A percentile compares a stretch with the other conserved stretches of the same genome.
phyloP scores from a whole-genome alignment of 2,329 filamentous ascomycete species.

The Fusarium sp. region DNA sequence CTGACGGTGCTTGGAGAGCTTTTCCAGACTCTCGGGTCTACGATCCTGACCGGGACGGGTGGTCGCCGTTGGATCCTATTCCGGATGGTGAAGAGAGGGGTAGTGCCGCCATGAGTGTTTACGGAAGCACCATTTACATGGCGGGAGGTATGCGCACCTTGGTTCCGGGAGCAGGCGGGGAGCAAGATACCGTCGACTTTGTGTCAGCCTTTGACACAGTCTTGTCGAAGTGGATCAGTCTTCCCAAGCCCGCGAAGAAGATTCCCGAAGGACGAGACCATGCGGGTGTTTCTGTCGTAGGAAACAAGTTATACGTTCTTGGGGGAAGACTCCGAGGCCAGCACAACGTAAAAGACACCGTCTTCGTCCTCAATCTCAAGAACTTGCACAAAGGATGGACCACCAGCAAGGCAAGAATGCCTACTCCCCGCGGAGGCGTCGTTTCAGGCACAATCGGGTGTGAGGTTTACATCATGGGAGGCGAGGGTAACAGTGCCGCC shows the following conservation, averaged over 20 bases:
- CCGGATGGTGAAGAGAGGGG: constrained; percentile 46
- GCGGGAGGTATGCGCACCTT: constrained; percentile 52
- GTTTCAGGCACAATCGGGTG: constrained; percentile 44
- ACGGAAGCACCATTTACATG: constrained; percentile 48
- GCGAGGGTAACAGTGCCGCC: constrained; percentile 48
- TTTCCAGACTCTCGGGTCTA: constrained; percentile 47
- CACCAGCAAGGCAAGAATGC: constrained; percentile 47
- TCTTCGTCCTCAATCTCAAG: constrained; percentile 50
- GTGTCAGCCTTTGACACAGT: constrained; percentile 49
- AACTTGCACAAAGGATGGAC: constrained; percentile 44
- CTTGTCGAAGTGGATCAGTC: constrained; percentile 40
- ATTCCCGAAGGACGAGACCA: constrained; percentile 54
- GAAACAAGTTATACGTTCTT: constrained; percentile 50
- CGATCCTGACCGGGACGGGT: constrained; percentile 41
- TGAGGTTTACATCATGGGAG: constrained; percentile 52
- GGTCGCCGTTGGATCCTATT: constrained; percentile 44
- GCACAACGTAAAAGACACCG: constrained; percentile 48
- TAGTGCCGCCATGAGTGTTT: constrained; percentile 48
- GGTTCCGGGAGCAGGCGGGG: background rate
- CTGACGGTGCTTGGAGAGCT: constrained; percentile 43
- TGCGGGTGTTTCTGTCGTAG: constrained; percentile 46
- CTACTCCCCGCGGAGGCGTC: constrained; percentile 51
- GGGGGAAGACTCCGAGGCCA: constrained; percentile 50
- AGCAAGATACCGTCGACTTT: constrained; percentile 44
- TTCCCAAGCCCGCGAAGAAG: constrained; percentile 39